Evolutionary conservation across 2,329 filamentous ascomycete species (phyloP).

Genomic region (Septoria linicola): DNA sequence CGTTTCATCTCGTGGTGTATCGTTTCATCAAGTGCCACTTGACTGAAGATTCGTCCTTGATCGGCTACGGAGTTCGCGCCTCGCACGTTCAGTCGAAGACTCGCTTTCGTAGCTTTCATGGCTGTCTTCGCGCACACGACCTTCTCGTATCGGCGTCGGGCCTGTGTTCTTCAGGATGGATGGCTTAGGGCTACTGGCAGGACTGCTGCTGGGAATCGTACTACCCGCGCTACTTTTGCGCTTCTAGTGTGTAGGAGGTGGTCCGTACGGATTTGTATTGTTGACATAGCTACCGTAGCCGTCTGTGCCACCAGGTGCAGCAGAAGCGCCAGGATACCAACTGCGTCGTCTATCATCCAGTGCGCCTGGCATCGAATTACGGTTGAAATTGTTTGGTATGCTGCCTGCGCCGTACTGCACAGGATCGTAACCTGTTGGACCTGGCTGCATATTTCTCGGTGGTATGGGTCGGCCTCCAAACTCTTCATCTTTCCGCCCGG

Average conservation of each 20-base stretch:
- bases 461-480: constrained; percentile 21
- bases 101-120: constrained; percentile 16
- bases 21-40: constrained; percentile 4
- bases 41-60: constrained; percentile 13
- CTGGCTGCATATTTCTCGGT: constrained; percentile 16
- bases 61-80: constrained; percentile 11
- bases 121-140: constrained; percentile 11
- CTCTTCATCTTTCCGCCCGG: constrained; percentile 24
- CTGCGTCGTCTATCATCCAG: constrained; percentile 28
- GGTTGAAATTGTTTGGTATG: constrained; percentile 6
- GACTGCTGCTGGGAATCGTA: neutral
- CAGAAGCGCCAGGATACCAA: constrained; percentile 23
- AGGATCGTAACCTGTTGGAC: constrained; percentile 21
- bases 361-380: constrained; percentile 3
- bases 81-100: constrained; percentile 16
- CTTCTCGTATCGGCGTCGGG: constrained; percentile 11
- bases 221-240: constrained; percentile 5
- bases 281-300: constrained; percentile 28
- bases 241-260: constrained; percentile 25
- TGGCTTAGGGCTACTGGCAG: constrained; percentile 7
- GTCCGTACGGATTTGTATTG: constrained; percentile 16
- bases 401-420: constrained; percentile 20
- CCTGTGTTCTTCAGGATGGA: constrained; percentile 18
- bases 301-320: constrained; percentile 25
- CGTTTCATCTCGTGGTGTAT: neutral